Conservation (phyloP, 768 basidiomycete species). For the Trametopsis cervina region DNA sequence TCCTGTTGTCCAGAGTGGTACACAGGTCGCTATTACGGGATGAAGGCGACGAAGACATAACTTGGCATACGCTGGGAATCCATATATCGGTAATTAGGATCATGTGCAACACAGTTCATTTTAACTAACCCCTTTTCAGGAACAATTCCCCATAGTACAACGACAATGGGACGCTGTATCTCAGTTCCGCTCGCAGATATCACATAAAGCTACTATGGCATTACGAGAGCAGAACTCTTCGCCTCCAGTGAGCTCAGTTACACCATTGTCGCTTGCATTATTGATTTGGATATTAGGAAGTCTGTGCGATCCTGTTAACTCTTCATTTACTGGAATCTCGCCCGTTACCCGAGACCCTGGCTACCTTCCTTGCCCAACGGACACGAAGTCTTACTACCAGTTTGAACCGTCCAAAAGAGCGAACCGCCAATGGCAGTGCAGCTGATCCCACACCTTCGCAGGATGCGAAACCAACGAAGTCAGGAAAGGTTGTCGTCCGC, state of each 20-base stretch:
- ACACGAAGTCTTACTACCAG: conserved; percentile 46
- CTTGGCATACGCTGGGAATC: conserved; percentile 53
- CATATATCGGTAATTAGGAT: conserved; percentile 47
- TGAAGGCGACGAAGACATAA: conserved; percentile 56
- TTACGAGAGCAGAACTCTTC: conserved; percentile 55
- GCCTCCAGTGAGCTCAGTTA: conserved; percentile 36
- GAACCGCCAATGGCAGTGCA: conserved; percentile 27
- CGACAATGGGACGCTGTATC: conserved; percentile 91
- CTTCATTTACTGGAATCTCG: conserved; percentile 87
- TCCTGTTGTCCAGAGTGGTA: conserved; percentile 79
- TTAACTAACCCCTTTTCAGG: conserved; percentile 36
- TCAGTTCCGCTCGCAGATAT: conserved; percentile 83
- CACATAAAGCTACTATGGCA: conserved; percentile 80
- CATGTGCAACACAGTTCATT: not conserved
- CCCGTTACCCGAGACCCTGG: conserved; percentile 66
- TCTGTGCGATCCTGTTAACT: conserved; percentile 72
- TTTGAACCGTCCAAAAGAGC: conserved; percentile 21
- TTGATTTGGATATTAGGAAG: conserved; percentile 38
- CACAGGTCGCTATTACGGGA: conserved; percentile 64
- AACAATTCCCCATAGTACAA: conserved; percentile 82
- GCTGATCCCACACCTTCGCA: conserved; percentile 19
- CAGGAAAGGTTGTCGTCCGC: conserved; percentile 32
- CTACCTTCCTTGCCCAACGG: conserved; percentile 66
- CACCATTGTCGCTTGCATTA: not conserved
- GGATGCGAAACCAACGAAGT: conserved; percentile 4